Evolutionary conservation across 768 basidiomycete genomes (phyloP), one percentile per base, ranked within the genome.

Genomic region (Leccinum olivaceopallidum): DNA sequence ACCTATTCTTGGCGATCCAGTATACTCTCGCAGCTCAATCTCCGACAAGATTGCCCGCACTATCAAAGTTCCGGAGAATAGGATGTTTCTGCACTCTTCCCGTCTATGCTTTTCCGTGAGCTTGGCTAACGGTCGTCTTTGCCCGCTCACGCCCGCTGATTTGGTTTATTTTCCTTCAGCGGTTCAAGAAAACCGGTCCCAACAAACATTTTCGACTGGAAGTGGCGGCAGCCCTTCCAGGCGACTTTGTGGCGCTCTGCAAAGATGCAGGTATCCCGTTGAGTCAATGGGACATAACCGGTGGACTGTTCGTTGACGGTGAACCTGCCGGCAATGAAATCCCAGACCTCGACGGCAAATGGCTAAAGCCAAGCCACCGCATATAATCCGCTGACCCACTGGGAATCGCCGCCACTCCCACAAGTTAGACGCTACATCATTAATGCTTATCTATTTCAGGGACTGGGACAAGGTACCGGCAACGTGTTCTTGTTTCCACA

Each of bases 1-100:
- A 30, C 88, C 88, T 18, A 84, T 90, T 53, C 75, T 90, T 10
- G 88, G 89, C 24, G 88, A 90, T 65, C 67, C 66, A 1, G 61
- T 82, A 2, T 82, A 88, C 65, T 81, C 85, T 42, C 73, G 67
- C 5, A 80, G 54, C 60, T 65, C 34, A 58, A 74, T 60, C 57
- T 74, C 73, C 58, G 73, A 73, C 8, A 75, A 73, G 52, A 67
- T 74, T 26, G 53, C 63, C 47, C 63, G 65, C 56, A 47, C 66
- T 57, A 61, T 73, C 48, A 65, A 58, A 37, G 63, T 85, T 3
- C 81, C 80, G 1, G 63, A 75, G 32, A 76, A 82, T 59, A 79
- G 81, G n/a, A 69, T 87, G 34, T 89, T 83, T 65, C 73, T 89
- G 9, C 88, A 90, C 61, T 79, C 87, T 8, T 80, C 85, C 4